These are phyloP conservation scores for Sporothrix phasma DNA, from an alignment of 2,329 filamentous ascomycete species.

Conservation along the genomic window DNA sequence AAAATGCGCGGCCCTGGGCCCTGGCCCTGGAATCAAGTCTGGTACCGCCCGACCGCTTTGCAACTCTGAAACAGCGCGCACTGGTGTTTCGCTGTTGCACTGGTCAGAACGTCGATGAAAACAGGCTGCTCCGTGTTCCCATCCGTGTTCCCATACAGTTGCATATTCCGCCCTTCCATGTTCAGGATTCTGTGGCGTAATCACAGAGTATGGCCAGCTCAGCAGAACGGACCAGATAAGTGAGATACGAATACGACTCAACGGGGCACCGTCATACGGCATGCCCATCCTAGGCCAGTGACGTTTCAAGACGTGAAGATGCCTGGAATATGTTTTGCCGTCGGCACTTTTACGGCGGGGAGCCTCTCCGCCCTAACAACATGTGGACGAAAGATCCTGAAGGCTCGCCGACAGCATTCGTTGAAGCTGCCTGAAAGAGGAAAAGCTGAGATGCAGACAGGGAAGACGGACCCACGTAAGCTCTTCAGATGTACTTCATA, in stretches of 20 bases:
- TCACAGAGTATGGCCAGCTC: no score
- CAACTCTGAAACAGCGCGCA: neutral
- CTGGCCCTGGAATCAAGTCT: neutral
- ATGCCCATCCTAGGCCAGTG: neutral
- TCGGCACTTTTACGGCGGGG: neutral
- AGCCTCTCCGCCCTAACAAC: neutral
- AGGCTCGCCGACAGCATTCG: neutral
- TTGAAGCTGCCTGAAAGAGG: conserved; percentile 1
- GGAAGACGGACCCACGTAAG: neutral
- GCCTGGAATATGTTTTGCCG: neutral
- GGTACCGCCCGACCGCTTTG: neutral
- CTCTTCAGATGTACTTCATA: no score
- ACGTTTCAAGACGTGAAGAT: neutral
- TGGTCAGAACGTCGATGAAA: neutral
- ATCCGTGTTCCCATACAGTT: neutral
- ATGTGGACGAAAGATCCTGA: neutral
- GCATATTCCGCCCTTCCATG: no score
- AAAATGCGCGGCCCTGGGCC: neutral
- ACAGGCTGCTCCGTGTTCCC: neutral
- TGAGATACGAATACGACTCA: neutral
- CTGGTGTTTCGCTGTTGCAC: neutral
- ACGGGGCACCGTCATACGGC: neutral
- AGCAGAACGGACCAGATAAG: neutral
- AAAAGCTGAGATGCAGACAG: neutral
- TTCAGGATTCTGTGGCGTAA: no score